Evolutionary conservation across 805 yeast species (phyloP), one percentile per base, ranked within the genome.

Genomic region (Ogataea nakhonphanomensis): DNA sequence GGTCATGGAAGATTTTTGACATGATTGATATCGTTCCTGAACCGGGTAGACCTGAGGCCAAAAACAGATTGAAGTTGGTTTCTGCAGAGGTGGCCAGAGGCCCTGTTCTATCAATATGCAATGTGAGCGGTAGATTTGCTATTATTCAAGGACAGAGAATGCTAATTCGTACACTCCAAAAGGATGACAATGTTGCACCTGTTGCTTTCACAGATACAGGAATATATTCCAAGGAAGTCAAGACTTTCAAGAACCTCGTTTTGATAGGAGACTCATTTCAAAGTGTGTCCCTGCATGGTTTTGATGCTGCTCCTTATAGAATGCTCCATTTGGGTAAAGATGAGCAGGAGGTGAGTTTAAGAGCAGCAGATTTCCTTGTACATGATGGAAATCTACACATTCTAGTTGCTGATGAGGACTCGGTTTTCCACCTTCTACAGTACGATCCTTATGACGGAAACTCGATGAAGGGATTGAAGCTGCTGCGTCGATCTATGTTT

Each of bases 191-290:
- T 29, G 87, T 88, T 3, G 88, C 84, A 23, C 96, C 98, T 0
- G 96, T 93, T 4, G 98, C 98, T 1, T 93, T 93, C 54, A 70
- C 82, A 39, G 98, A 93, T 58, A 76, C 89, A n/a, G 78, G 89
- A 1, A 77, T 89, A 0, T 87, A 78, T 59, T 78, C 87, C 2
- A 71, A 84, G 6, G 95, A 86, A 49, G 74, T 87, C 11, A 90
- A 90, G 62, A 73, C 89, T 48, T 78, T 88, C 58, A 90, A 95
- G 28, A 87, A 90, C 58, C 65, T 91, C 53, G 58, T 91, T n/a
- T 53, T 89, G 2, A 62, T 89, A 12, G 95, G 95, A 13, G 99
- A 93, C 61, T 68, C 86, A 0, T 70, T 79, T 62, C 83, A 85
- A 51, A 78, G 89, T 50, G 70, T 87, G 4, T 79, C 89, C 69